Conservation (phyloP, 2,329 filamentous ascomycete genomes). For the Huntiella decipiens region DNA sequence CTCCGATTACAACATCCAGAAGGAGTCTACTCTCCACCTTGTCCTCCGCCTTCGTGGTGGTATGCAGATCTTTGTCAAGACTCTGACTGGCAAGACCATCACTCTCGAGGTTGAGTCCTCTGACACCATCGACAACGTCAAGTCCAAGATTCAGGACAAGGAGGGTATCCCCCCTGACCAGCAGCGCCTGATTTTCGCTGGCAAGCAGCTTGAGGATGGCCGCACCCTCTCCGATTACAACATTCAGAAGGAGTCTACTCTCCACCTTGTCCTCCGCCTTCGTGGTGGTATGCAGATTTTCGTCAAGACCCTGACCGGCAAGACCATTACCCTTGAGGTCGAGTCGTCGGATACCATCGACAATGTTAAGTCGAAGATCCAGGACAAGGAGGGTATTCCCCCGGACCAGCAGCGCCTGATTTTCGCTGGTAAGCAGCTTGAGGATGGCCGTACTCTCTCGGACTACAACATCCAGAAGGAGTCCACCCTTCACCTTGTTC, state of each 20-base stretch:
- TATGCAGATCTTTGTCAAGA: slow-evolving; percentile 82
- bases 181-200: slow-evolving; percentile 82
- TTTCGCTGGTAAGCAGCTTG: slow-evolving; percentile 89
- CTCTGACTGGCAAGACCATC: slow-evolving; percentile 81
- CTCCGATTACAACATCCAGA: slow-evolving; percentile 89
- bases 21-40: slow-evolving; percentile 71
- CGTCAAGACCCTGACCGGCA: slow-evolving; percentile 75
- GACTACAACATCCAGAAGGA: slow-evolving; percentile 98
- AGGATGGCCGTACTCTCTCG: slow-evolving; percentile 66
- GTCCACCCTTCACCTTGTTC: slow-evolving; percentile 65
- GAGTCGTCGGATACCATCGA: slow-evolving; percentile 84
- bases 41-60: slow-evolving; percentile 78
- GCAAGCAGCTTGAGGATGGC: slow-evolving; percentile 85
- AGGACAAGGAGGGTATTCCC: slow-evolving; percentile 94
- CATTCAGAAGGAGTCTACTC: slow-evolving; percentile 54
- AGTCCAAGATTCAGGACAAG: slow-evolving; percentile 84
- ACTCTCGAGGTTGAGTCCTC: slow-evolving; percentile 78
- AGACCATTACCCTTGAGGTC: slow-evolving; percentile 84
- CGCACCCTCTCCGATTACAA: slow-evolving; percentile 89
- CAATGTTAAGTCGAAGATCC: slow-evolving; percentile 93
- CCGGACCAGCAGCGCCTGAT: slow-evolving; percentile 92
- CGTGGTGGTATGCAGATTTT: slow-evolving; percentile 63
- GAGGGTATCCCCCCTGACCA: slow-evolving; percentile 89
- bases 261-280: slow-evolving; percentile 62
- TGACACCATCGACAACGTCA: slow-evolving; percentile 89